Percentiles rank a stretch among this genome's conserved stretches.
These are phyloP conservation scores for Mortierella polycephala DNA, from an alignment of 371 early-diverging fungal species.

Conservation along the genomic window DNA sequence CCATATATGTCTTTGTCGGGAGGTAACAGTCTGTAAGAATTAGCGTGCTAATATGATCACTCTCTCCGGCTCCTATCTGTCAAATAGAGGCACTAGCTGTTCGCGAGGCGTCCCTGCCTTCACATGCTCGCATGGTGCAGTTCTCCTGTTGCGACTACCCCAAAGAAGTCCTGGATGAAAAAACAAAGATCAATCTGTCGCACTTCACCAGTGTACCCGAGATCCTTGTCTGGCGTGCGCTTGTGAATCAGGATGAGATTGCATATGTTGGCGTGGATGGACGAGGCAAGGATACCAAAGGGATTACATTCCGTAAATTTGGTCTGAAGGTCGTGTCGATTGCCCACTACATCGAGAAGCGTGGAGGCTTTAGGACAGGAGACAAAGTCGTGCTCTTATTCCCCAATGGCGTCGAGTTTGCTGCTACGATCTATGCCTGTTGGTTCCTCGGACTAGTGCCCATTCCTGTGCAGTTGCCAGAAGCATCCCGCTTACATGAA, in stretches of 20 bases:
- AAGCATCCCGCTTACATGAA: constrained; percentile 72
- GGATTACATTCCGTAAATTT: constrained; percentile 77
- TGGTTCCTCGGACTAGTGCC: constrained; percentile 80
- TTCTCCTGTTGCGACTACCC: constrained; percentile 80
- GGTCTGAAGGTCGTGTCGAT: constrained; percentile 73
- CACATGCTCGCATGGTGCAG: constrained; percentile 64
- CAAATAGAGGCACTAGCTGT: constrained; percentile 44
- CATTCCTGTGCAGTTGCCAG: constrained; percentile 78
- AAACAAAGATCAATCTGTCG: constrained; percentile 74
- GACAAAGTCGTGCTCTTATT: constrained; percentile 75
- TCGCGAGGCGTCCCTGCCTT: constrained; percentile 43
- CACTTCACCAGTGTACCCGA: constrained; percentile 74
- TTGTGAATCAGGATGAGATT: constrained; percentile 70
- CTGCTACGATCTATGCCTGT: constrained; percentile 83
- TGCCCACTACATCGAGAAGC: constrained; percentile 67
- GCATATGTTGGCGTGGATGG: constrained; percentile 73
- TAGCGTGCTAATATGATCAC: constrained; percentile 1
- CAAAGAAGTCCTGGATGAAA: constrained; percentile 71
- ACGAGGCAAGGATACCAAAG: constrained; percentile 69
- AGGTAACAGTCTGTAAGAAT: neutral
- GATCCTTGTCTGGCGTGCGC: constrained; percentile 77
- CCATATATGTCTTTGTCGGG: neutral
- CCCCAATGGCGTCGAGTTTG: constrained; percentile 78
- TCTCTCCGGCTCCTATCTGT: neutral
- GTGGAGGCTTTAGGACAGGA: constrained; percentile 67